Evolutionary conservation across 306 rosid genomes (phyloP).

Genomic region (Geum urbanum): DNA sequence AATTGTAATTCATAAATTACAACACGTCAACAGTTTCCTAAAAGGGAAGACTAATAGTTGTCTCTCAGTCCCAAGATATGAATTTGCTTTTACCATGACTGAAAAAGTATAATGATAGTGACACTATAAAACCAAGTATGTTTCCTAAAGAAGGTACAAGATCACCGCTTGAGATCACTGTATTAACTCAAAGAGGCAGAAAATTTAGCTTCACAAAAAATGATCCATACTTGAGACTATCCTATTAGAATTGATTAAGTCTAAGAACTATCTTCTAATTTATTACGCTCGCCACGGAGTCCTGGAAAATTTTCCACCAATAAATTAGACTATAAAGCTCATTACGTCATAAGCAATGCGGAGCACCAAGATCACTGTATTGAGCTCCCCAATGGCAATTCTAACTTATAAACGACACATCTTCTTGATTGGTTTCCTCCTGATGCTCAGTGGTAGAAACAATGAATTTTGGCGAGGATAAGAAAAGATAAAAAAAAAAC

Average conservation of each 20-base stretch:
- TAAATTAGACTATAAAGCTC: not conserved
- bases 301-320: not conserved
- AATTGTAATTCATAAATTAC: conserved; percentile 1
- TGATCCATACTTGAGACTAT: not conserved
- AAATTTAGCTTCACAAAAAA: not conserved
- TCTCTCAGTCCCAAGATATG: not conserved
- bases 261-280: not conserved
- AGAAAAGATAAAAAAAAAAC: not conserved
- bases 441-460: not conserved
- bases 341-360: not conserved
- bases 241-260: not conserved
- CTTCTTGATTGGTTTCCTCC: not conserved
- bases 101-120: not conserved
- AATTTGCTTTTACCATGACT: not conserved
- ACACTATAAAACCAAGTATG: not conserved
- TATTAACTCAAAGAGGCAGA: too few relatives aligned
- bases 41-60: not conserved
- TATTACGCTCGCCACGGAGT: not conserved
- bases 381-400: not conserved
- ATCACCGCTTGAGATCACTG: too few relatives aligned
- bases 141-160: not conserved
- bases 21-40: conserved; percentile 11
- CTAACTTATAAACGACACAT: not conserved
- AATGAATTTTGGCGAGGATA: not conserved
- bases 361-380: not conserved